Evolutionary conservation across 1,284 basidiomycete species (phyloP).

Genomic region (Trichosporon sp.): DNA sequence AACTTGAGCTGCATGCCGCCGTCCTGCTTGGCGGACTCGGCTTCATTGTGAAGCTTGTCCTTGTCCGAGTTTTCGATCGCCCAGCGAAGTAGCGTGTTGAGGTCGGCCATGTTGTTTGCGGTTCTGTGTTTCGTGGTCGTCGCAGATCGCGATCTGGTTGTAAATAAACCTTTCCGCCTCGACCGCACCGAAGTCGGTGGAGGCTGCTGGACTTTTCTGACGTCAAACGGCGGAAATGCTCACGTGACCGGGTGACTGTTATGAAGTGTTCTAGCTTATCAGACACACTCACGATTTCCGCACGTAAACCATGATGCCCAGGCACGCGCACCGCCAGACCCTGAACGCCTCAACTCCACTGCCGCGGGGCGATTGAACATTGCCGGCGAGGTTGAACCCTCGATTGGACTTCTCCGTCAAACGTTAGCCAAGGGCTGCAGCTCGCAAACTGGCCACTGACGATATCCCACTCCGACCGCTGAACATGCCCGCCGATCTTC

Average conservation of each 20-base stretch:
- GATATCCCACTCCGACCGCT: neutral
- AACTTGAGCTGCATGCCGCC: slow-evolving; percentile 30
- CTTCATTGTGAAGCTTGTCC: neutral
- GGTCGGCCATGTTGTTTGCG: slow-evolving; percentile 19
- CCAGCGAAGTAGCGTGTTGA: slow-evolving; percentile 23
- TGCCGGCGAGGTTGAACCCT: neutral
- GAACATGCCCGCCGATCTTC: neutral
- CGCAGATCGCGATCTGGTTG: neutral
- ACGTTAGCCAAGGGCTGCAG: neutral
- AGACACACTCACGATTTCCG: neutral
- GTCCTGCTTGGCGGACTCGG: neutral
- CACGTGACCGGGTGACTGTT: neutral
- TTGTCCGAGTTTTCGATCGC: slow-evolving; percentile 36
- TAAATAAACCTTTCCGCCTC: neutral
- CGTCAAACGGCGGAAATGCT: neutral
- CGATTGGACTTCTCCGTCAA: neutral
- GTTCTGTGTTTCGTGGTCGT: neutral
- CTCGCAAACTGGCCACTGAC: neutral
- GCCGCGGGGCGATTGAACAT: neutral
- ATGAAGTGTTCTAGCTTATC: neutral
- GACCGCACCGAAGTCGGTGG: neutral
- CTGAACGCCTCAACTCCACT: neutral
- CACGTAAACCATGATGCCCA: neutral
- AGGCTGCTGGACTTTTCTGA: neutral
- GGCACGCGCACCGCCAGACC: neutral